Evolutionary conservation across 176 grass and related monocot species (phyloP).

Genomic region (Oryza glaberrima): DNA sequence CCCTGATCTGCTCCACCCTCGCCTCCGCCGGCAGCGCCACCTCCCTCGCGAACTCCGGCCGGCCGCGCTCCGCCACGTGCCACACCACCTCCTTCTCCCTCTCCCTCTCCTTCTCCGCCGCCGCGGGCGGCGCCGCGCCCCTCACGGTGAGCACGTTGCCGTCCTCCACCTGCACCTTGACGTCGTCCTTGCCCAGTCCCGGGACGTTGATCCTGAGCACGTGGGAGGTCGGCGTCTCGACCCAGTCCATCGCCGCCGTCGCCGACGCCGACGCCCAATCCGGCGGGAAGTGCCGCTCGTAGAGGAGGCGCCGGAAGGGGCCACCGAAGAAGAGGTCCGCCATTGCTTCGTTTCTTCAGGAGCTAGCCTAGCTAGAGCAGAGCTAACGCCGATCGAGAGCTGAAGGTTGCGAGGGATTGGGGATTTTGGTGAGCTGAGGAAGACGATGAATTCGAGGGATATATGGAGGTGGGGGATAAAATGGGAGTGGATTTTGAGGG

Average conservation of each 20-base stretch:
- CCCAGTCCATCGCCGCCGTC: slow-evolving; percentile 71
- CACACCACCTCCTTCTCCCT: slow-evolving; percentile 51
- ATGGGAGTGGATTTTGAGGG: background rate
- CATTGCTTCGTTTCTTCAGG: slow-evolving; percentile 24
- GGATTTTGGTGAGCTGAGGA: background rate
- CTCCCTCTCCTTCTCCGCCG: slow-evolving; percentile 7
- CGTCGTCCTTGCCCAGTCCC: slow-evolving; percentile 69
- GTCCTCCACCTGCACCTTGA: slow-evolving; percentile 81
- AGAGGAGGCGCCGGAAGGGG: slow-evolving; percentile 64
- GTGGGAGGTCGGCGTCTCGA: slow-evolving; percentile 83
- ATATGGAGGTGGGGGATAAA: background rate
- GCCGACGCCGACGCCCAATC: slow-evolving; percentile 39
- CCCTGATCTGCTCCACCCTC: slow-evolving; percentile 67
- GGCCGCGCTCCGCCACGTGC: slow-evolving; percentile 80
- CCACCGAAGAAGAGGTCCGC: slow-evolving; percentile 61
- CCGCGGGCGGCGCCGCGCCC: slow-evolving; percentile 5
- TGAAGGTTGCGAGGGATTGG: no score
- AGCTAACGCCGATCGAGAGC: background rate
- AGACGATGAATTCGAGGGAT: background rate
- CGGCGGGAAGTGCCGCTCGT: slow-evolving; percentile 42
- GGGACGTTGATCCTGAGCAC: slow-evolving; percentile 73
- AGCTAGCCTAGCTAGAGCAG: no score
- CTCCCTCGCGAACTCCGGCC: slow-evolving; percentile 60
- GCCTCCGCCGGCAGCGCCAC: slow-evolving; percentile 69
- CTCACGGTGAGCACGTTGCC: slow-evolving; percentile 74